Conservation (phyloP, 2,329 filamentous ascomycete genomes). For the Fusarium tanahbumbuense region DNA sequence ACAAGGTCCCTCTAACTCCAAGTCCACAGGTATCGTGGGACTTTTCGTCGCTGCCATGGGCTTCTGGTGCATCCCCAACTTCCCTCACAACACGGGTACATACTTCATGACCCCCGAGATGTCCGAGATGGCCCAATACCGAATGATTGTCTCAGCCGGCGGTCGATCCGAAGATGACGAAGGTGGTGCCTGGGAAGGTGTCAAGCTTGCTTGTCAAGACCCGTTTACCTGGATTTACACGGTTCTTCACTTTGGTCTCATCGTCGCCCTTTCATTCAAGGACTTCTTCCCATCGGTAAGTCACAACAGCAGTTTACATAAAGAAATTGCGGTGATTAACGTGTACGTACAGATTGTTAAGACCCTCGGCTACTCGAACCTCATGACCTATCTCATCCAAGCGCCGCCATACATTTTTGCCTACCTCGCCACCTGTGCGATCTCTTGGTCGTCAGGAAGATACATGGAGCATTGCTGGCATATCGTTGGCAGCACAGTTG, state of each 20-base stretch:
- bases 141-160: neutral
- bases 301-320: neutral
- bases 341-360: neutral
- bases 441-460: neutral
- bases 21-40: neutral
- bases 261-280: conserved; percentile 1
- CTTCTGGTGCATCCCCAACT: neutral
- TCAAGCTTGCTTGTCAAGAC: conserved; percentile 3
- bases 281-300: conserved; percentile 5
- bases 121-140: neutral
- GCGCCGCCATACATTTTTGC: neutral
- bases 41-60: neutral
- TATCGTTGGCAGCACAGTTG: neutral
- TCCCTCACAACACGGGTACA: neutral
- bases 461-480: conserved; percentile 1
- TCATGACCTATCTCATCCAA: conserved; percentile 3
- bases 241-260: conserved; percentile 2
- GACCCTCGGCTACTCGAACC: neutral
- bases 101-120: neutral
- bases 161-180: neutral
- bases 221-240: neutral
- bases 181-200: conserved; percentile 4
- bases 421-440: neutral
- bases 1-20: neutral
- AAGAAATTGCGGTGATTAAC: neutral